phyloP scores from a whole-genome alignment of 345 rosid species.

The Sapria himalayana region DNA sequence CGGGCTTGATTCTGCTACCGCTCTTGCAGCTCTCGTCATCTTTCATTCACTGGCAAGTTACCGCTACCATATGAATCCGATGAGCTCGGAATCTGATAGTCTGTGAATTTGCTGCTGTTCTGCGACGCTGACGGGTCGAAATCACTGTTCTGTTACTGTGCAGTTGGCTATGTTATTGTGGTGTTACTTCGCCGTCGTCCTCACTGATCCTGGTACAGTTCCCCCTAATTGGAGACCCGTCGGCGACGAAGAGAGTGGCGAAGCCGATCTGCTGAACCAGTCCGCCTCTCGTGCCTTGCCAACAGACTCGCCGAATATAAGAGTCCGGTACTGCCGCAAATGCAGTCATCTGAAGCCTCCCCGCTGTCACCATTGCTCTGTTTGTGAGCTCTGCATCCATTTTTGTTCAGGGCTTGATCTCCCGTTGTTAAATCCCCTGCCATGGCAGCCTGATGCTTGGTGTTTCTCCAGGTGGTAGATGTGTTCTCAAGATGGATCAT shows the following conservation, averaged over 20 bases:
- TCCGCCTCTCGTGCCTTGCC: slow-evolving; percentile 36
- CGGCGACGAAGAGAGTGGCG: slow-evolving; percentile 64
- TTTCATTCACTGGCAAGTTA: slow-evolving; percentile 64
- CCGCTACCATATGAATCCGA: too few species aligned
- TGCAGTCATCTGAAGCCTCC: slow-evolving; percentile 85
- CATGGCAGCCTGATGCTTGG: too few species aligned
- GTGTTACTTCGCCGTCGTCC: slow-evolving; percentile 93
- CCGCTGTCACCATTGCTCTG: slow-evolving; percentile 93
- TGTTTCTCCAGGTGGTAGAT: slow-evolving; percentile 64
- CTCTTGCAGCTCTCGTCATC: slow-evolving; percentile 37
- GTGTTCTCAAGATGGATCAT: slow-evolving; percentile 91
- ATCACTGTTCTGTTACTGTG: slow-evolving; percentile 13
- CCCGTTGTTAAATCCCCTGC: too few species aligned
- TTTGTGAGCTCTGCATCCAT: slow-evolving; percentile 60
- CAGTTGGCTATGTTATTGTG: slow-evolving; percentile 84
- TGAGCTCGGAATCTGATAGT: too few species aligned
- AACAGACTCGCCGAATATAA: slow-evolving; percentile 35
- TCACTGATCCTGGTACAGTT: slow-evolving; percentile 82
- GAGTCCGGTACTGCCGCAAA: slow-evolving; percentile 65
- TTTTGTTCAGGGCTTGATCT: too few species aligned
- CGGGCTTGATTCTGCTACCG: slow-evolving; percentile 37
- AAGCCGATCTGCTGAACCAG: slow-evolving; percentile 47
- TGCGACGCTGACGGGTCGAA: too few species aligned
- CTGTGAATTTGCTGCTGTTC: too few species aligned
- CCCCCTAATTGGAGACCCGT: slow-evolving; percentile 79